A percentile compares a stretch with the other conserved stretches of the same genome.
phyloP scores from a whole-genome alignment of 23 red algal species.

The Agarophyton chilense region DNA sequence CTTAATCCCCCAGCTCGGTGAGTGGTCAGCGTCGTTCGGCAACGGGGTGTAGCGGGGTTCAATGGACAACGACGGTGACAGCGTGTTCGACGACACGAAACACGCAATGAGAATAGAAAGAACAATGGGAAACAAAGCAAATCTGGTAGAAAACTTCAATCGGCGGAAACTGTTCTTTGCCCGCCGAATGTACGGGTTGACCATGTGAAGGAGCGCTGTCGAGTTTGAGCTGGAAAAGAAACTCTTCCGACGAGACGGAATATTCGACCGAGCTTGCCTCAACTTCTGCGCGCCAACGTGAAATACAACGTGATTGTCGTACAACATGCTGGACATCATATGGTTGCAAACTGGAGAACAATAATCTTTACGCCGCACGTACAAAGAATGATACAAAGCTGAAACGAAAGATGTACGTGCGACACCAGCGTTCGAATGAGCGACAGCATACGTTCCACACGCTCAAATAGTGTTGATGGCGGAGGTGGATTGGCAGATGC shows the following conservation, averaged over 20 bases:
- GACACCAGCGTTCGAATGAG: background rate
- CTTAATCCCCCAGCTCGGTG: background rate
- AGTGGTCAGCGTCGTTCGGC: background rate
- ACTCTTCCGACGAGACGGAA: background rate
- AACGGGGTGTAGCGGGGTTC: background rate
- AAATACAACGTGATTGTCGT: slow-evolving; percentile 18
- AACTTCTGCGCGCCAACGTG: background rate
- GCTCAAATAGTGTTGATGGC: background rate
- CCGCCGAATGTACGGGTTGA: slow-evolving; percentile 19
- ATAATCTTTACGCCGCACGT: background rate
- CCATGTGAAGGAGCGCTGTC: slow-evolving; percentile 4
- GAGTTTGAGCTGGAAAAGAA: slow-evolving; percentile 18
- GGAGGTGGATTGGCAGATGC: background rate
- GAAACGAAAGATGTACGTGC: background rate
- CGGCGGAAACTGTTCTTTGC: slow-evolving; percentile 30
- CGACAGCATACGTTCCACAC: background rate
- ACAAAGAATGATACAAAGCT: slow-evolving; percentile 2
- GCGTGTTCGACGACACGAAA: background rate
- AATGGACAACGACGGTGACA: background rate
- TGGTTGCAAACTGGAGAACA: background rate
- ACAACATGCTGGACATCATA: slow-evolving; percentile 3
- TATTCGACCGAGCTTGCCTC: background rate
- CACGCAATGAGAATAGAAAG: slow-evolving; percentile 10
- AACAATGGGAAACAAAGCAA: background rate
- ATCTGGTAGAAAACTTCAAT: slow-evolving; percentile 1